Evolutionary conservation across 306 rosid genomes (phyloP).

Genomic region (Cicer bijugum): DNA sequence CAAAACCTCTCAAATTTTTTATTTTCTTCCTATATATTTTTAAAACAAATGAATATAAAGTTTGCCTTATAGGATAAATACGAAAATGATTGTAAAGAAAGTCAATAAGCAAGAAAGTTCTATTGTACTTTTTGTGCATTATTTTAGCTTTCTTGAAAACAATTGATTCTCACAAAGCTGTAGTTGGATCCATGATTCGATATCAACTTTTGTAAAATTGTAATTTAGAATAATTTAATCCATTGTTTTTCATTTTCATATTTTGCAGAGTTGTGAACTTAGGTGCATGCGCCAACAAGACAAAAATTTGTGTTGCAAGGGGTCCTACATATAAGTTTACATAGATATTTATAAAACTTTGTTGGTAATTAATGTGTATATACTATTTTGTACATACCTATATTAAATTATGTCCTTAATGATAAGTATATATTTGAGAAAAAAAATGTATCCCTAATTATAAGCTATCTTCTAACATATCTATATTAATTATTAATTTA

Average conservation of each 20-base stretch:
- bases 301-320: slow-evolving; percentile 1
- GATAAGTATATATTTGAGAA: no score
- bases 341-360: no score
- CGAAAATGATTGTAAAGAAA: slow-evolving; percentile 25
- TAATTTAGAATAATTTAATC: slow-evolving; percentile 10
- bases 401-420: no score
- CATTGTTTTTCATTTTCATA: not conserved
- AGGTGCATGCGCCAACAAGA: slow-evolving; percentile 28
- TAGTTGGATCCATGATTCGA: slow-evolving; percentile 26
- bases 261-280: not conserved
- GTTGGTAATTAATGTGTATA: no score
- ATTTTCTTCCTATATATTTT: not conserved
- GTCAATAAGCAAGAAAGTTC: not conserved
- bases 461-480: no score
- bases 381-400: no score
- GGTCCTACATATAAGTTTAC: no score
- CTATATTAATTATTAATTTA: no score
- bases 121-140: slow-evolving; percentile 6
- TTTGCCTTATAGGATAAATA: not conserved
- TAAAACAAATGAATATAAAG: not conserved
- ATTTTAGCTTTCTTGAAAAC: not conserved
- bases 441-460: no score
- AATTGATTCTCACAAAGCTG: slow-evolving; percentile 7
- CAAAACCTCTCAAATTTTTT: not conserved
- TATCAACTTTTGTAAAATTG: slow-evolving; percentile 3